Percentiles rank a stretch among this genome's conserved stretches.
Conservation (phyloP, 495 filamentous ascomycete species). For the Penicillium steckii region DNA sequence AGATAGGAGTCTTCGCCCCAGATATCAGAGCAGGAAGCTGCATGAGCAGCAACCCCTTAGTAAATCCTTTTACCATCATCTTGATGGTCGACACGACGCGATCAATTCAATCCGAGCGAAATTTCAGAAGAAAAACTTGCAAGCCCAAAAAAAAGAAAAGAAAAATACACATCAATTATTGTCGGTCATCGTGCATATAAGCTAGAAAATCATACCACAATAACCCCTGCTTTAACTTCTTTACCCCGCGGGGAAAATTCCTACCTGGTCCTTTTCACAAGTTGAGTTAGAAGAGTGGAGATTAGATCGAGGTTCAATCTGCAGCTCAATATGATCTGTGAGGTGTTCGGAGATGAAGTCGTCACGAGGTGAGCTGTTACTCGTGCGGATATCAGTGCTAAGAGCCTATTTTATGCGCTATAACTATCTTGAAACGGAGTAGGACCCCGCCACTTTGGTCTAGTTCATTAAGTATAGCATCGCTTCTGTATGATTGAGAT, state of each 20-base stretch:
- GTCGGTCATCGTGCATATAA: slow-evolving; percentile 2
- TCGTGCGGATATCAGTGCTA: not conserved
- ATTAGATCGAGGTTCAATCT: slow-evolving; percentile 5
- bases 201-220: not conserved
- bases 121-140: not conserved
- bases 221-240: not conserved
- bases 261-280: not conserved
- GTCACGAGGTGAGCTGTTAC: not conserved
- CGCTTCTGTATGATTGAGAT: not conserved
- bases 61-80: slow-evolving; percentile 26
- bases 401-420: slow-evolving; percentile 5
- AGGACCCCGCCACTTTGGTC: slow-evolving; percentile 6
- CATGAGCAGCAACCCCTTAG: slow-evolving; percentile 30
- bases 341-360: slow-evolving; percentile 11
- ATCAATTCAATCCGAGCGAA: not conserved
- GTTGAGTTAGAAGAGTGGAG: slow-evolving; percentile 2
- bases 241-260: slow-evolving; percentile 5
- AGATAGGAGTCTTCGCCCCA: slow-evolving; percentile 32
- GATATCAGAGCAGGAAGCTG: slow-evolving; percentile 25
- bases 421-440: slow-evolving; percentile 23
- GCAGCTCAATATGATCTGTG: not conserved
- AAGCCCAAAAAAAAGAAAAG: not conserved
- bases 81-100: not conserved
- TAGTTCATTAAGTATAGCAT: not conserved
- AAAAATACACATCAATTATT: too few relatives aligned